Conservation (phyloP, 2,329 filamentous ascomycete genomes). For the Beauveria pseudobassiana region DNA sequence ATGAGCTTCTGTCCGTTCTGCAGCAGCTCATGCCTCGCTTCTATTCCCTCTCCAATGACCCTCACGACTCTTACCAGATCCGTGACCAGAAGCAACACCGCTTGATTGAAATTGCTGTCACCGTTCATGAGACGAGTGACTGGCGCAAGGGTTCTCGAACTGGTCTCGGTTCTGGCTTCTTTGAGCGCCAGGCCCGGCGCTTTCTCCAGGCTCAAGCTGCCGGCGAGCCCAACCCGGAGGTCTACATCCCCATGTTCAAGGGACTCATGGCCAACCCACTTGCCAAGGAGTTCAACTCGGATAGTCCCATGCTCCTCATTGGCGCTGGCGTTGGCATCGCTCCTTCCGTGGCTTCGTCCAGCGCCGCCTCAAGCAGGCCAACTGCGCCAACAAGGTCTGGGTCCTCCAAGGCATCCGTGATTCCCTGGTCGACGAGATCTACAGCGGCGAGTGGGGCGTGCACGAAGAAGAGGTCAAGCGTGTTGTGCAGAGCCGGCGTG, state of each 20-base stretch:
- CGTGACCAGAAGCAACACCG: conserved; percentile 65
- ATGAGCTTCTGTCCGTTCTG: conserved; percentile 70
- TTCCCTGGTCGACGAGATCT: conserved; percentile 88
- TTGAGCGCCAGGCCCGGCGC: conserved; percentile 73
- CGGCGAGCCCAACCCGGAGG: conserved; percentile 48
- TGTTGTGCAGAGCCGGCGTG: conserved; percentile 67
- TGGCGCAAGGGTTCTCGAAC: conserved; percentile 68
- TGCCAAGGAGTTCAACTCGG: conserved; percentile 81
- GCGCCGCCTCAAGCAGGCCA: conserved; percentile 84
- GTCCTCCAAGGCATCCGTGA: conserved; percentile 92
- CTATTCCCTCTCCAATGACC: conserved; percentile 96
- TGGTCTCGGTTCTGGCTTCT: conserved; percentile 86
- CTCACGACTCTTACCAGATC: conserved; percentile 64
- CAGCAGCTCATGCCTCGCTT: conserved; percentile 94
- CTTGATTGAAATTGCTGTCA: conserved; percentile 92
- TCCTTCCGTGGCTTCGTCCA: conserved; percentile 95
- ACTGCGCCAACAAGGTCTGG: conserved; percentile 97
- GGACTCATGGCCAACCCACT: conserved; percentile 96
- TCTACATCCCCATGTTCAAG: conserved; percentile 94
- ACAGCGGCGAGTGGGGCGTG: conserved; percentile 92
- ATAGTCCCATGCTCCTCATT: conserved; percentile 96
- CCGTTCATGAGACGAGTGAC: conserved; percentile 78
- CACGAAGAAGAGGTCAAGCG: conserved; percentile 82
- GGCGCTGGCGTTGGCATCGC: conserved; percentile 95
- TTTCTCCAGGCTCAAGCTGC: conserved; percentile 61